Evolutionary conservation across 164 flowering plant species (phyloP).

Genomic region (Buxus sempervirens): DNA sequence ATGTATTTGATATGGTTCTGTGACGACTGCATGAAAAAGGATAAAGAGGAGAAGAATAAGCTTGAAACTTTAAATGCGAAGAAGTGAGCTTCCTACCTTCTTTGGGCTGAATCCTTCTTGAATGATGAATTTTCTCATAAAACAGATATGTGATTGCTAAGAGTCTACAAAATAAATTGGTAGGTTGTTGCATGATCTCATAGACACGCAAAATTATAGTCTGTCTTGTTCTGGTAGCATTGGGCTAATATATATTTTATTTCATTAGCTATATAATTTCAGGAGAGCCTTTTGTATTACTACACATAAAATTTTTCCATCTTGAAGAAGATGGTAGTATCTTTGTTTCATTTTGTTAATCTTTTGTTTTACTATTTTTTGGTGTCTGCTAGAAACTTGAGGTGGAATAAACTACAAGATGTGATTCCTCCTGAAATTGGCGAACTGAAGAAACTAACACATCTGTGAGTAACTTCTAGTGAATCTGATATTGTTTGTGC

Average conservation of each 20-base stretch:
- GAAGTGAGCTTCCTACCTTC: no score
- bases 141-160: neutral
- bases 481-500: neutral
- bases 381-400: constrained; percentile 56
- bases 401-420: constrained; percentile 98
- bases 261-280: neutral
- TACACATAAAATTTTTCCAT: neutral
- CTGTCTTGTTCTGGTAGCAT: neutral
- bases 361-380: neutral
- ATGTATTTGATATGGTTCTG: no score
- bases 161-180: neutral
- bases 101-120: no score
- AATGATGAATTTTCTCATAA: neutral
- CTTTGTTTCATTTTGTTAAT: neutral
- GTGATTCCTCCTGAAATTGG: constrained; percentile 94
- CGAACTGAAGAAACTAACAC: constrained; percentile 80
- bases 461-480: constrained; percentile 60
- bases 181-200: neutral
- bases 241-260: neutral
- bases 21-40: no score
- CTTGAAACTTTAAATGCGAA: no score
- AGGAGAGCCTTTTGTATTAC: neutral
- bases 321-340: neutral
- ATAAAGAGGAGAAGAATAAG: no score
- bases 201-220: neutral